phyloP scores from a whole-genome alignment of 345 rosid genomes.

The Dovyalis caffra region DNA sequence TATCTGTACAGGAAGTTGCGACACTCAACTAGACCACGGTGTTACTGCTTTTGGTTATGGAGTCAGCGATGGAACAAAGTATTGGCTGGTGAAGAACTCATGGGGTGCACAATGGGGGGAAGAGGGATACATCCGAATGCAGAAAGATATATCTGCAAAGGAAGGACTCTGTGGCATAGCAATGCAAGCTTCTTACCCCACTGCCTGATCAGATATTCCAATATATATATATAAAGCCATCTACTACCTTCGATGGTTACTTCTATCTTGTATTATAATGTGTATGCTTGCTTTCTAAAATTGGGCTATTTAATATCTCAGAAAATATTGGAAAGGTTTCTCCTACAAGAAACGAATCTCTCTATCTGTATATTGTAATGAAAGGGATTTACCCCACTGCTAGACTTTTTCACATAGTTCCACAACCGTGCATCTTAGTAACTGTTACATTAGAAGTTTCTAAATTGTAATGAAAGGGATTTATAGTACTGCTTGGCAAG shows the following conservation, averaged over 20 bases:
- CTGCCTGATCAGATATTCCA: not conserved
- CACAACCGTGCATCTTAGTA: too few relatives aligned
- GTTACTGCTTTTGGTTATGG: not conserved
- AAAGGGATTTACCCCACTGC: too few relatives aligned
- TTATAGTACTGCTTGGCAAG: too few relatives aligned
- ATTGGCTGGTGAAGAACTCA: conserved; percentile 4
- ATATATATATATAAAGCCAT: too few relatives aligned
- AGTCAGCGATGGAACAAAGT: not conserved
- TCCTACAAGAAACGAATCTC: not conserved
- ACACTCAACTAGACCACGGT: not conserved
- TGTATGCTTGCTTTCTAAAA: not conserved
- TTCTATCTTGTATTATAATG: not conserved
- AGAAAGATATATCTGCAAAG: not conserved
- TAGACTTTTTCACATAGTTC: too few relatives aligned
- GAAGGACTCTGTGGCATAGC: not conserved
- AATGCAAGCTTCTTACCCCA: not conserved
- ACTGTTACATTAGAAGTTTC: too few relatives aligned
- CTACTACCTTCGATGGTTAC: not conserved
- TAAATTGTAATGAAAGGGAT: too few relatives aligned
- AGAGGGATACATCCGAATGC: not conserved
- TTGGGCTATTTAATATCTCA: not conserved
- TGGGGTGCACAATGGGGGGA: not conserved
- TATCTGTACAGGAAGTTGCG: not conserved
- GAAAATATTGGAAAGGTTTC: not conserved
- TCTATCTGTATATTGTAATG: too few relatives aligned